phyloP scores from a whole-genome alignment of 768 basidiomycete genomes.

The Flagelloscypha sp. region DNA sequence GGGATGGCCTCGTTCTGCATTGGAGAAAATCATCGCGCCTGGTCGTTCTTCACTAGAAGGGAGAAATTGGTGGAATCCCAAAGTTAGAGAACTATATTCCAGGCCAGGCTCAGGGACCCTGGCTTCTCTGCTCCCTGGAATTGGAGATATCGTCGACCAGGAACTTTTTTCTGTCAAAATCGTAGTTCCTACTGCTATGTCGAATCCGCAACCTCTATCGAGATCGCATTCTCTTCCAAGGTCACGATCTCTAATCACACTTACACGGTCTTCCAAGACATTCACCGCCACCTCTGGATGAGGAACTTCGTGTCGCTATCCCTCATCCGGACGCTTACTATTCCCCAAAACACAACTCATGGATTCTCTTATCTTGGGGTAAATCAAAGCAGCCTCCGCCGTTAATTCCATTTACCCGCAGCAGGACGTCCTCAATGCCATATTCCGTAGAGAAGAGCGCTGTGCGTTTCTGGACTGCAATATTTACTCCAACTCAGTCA shows the following conservation, averaged over 20 bases:
- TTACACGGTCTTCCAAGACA: constrained; percentile 2
- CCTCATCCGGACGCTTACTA: constrained; percentile 82
- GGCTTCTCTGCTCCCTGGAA: constrained; percentile 35
- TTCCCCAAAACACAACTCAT: constrained; percentile 74
- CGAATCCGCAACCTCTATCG: constrained; percentile 13
- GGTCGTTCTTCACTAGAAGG: too few relatives aligned
- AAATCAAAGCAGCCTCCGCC: constrained; percentile 34
- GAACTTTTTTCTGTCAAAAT: constrained; percentile 36
- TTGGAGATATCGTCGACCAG: constrained; percentile 42
- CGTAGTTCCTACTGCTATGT: constrained; percentile 23
- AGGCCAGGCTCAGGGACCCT: constrained; percentile 42
- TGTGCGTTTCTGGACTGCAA: too few relatives aligned
- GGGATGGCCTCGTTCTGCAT: too few relatives aligned
- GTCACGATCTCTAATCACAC: constrained; percentile 11
- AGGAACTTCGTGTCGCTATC: constrained; percentile 58
- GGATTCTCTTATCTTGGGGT: constrained; percentile 67
- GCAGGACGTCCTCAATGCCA: constrained; percentile 22
- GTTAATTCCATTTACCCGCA: too few relatives aligned
- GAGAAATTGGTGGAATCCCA: too few relatives aligned
- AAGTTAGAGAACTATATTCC: too few relatives aligned
- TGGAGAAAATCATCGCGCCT: too few relatives aligned
- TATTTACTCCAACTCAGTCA: constrained; percentile 27
- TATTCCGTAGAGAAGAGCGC: constrained; percentile 22
- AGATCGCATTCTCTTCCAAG: background rate
- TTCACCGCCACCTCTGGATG: constrained; percentile 37